A percentile compares a stretch with the other conserved stretches of the same genome.
Evolutionary conservation across 495 filamentous ascomycete genomes (phyloP).

Genomic region (Podospora sp.): DNA sequence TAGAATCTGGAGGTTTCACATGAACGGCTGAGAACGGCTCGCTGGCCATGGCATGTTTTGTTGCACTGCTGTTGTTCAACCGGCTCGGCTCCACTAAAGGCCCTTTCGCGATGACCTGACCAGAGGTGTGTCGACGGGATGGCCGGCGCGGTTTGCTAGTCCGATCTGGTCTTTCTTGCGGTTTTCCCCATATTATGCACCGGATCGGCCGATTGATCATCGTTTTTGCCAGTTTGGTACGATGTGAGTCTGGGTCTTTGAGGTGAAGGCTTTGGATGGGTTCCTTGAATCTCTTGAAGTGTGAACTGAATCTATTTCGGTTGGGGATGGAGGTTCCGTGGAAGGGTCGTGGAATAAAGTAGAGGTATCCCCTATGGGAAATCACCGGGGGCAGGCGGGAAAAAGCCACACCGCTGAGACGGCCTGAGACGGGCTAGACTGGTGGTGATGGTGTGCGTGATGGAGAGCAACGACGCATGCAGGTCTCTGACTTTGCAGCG

Average conservation of each 20-base stretch:
- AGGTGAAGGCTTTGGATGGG: too few relatives aligned
- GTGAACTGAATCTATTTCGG: too few relatives aligned
- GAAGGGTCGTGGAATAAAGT: not conserved
- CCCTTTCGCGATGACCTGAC: not conserved
- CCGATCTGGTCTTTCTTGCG: not conserved
- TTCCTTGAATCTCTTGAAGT: too few relatives aligned
- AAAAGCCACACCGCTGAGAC: not conserved
- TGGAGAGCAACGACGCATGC: not conserved
- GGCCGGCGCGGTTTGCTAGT: not conserved
- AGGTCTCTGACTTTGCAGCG: not conserved
- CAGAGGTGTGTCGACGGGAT: not conserved
- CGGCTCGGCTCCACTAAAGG: not conserved
- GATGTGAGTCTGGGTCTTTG: too few relatives aligned
- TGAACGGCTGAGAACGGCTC: slow-evolving; percentile 4
- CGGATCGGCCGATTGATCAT: slow-evolving; percentile 8
- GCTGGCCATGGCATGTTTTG: not conserved
- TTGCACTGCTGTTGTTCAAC: not conserved
- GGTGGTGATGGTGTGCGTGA: not conserved
- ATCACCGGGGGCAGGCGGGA: too few relatives aligned
- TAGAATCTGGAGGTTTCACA: not conserved
- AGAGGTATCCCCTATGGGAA: not conserved
- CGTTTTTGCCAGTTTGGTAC: not conserved
- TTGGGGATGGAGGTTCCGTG: not conserved
- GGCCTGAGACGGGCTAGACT: not conserved
- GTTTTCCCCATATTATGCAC: not conserved